Conservation (phyloP, 805 yeast genomes). For the Ogataea naganishii region DNA sequence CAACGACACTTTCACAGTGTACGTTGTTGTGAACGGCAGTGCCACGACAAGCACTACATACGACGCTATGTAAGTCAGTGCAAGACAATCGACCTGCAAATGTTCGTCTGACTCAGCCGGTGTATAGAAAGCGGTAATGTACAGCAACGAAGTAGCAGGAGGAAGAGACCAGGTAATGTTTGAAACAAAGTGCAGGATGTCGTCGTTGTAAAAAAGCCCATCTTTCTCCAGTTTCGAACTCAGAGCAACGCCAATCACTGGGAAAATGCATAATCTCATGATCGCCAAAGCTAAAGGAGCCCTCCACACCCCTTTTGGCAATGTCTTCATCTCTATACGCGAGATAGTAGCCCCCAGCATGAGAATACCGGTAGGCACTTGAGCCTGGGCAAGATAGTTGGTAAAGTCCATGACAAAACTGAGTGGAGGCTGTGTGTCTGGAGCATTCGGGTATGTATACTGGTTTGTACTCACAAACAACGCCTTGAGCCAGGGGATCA, state of each 20-base stretch:
- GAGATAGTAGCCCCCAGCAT: constrained; percentile 85
- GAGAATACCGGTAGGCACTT: constrained; percentile 80
- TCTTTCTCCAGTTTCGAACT: constrained; percentile 49
- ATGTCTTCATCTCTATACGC: constrained; percentile 46
- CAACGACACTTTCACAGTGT: constrained; percentile 46
- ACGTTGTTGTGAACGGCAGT: constrained; percentile 68
- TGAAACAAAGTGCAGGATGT: constrained; percentile 61
- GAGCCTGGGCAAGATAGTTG: constrained; percentile 73
- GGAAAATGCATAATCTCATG: constrained; percentile 57
- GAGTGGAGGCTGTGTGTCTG: constrained; percentile 76
- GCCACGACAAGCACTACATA: constrained; percentile 61
- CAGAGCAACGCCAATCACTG: constrained; percentile 70
- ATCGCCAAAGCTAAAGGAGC: constrained; percentile 50
- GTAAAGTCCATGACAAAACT: constrained; percentile 80
- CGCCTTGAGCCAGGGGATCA: constrained; percentile 84
- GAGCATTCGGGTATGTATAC: constrained; percentile 59
- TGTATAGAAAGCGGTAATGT: constrained; percentile 80
- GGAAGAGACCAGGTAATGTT: constrained; percentile 76
- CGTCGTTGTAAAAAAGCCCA: constrained; percentile 57
- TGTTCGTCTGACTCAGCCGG: constrained; percentile 48
- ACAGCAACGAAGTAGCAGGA: constrained; percentile 80
- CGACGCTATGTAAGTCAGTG: constrained; percentile 65
- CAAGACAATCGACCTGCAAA: constrained; percentile 78
- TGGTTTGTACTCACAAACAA: constrained; percentile 46
- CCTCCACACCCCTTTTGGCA: constrained; percentile 68